Evolutionary conservation across 352 stramenopile genomes (phyloP), one percentile per base, ranked within the genome.

Genomic region (Phytophthora pistaciae): DNA sequence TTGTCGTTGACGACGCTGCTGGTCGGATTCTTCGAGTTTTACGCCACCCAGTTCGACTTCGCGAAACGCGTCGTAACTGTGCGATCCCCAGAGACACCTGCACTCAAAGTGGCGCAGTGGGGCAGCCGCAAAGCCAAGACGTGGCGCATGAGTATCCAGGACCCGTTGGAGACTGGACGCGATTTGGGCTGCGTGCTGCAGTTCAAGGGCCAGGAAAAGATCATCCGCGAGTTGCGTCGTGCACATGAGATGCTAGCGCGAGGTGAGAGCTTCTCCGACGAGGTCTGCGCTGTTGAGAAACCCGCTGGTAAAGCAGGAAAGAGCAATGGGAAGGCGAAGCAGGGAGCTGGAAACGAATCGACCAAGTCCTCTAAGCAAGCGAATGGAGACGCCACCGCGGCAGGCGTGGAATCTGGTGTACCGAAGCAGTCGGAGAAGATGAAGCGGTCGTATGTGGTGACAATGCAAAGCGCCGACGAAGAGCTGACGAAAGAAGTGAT

Each of bases 21-120:
- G 38, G 74, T 91, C 14, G 90, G 88, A 1, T 99, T 99, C 79
- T 99, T 99, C 74, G 79, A 88, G 31, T 99, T 99, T 74, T 99
- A 98, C 82, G 90, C 94, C 3, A 96, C 90, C n/a, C 77, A 97
- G 42, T 99, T 99, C 68, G 96, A 99, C 76, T 99, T 98, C 79
- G 91, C 93, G 21, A 79, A 91, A n/a, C 66, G 90, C 62, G 96
- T 99, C 3, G 88, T 99, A 21, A 96, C 87, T 16, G 83, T 99
- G n/a, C 90, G 97, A 25, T 55, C 75, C 3, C 85, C 88, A 3
- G 72, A 81, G 68, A 80, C 59, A 5, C 55, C 46, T 2, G 42
- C 52, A 20, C 46, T 72, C 4, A 95, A 95, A 75, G 21, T 66
- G 42, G 36, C 40, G 0, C 73, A 79, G 46, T 94, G 87, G 86